Evolutionary conservation across 208 protist species (phyloP), one percentile per base, ranked within the genome.

Genomic region (Acanthamoeba sp.): DNA sequence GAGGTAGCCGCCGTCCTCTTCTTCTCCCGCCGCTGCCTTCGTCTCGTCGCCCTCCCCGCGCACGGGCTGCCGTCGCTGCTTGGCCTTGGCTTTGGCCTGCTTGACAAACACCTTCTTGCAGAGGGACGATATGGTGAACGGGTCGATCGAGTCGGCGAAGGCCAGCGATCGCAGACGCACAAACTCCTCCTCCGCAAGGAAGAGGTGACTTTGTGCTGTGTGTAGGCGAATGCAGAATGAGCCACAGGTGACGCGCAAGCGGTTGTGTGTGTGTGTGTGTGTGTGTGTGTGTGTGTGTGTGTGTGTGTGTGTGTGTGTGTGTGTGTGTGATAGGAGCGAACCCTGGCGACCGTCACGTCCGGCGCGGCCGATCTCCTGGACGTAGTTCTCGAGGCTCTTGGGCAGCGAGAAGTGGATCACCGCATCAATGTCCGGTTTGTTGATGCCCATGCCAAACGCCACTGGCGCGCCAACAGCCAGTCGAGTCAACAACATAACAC

Each of bases 321-420:
- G n/a, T n/a, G n/a, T n/a, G n/a, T n/a, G n/a, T n/a, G n/a, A n/a
- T n/a, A 6, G 12, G 34, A 6, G 12, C 71, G 34, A 24, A 82
- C 71, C 80, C 38, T 89, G 62, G 2, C 38, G 16, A 18, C 96
- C 95, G 50, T 97, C 96, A 45, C 96, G 66, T 2, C 96, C 96
- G 36, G 95, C 96, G 18, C 96, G 48, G 0, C 96, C 96, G 45
- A 96, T 95, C 38, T 97, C 96, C 91, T 97, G 96, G 6, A 96
- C 40, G 91, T 97, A 97, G 55, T 34, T 42, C 69, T 97, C 96
- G 18, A 95, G 48, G 29, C 91, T 90, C 45, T 42, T 82, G 27
- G 96, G 96, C 14, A 97, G 52, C 48, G 40, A 55, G 29, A 95
- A 94, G 52, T 96, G 95, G n/a, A 96, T 52, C 50, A 96, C 94